Evolutionary conservation across 2,329 filamentous ascomycete species (phyloP).

Genomic region (Pseudogymnoascus sp.): DNA sequence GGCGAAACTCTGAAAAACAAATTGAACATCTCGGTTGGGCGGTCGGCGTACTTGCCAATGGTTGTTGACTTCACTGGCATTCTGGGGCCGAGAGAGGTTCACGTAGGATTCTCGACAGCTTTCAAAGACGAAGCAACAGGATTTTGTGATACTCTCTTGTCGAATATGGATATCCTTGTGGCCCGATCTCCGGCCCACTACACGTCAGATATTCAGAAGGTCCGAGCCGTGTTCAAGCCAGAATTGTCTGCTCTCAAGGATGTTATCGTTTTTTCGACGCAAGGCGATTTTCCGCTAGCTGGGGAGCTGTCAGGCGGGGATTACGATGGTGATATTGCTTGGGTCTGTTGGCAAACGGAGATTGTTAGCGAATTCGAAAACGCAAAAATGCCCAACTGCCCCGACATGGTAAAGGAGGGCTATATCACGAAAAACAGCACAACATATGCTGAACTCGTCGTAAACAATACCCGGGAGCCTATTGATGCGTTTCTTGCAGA

Average conservation of each 20-base stretch:
- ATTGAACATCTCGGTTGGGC: constrained; percentile 52
- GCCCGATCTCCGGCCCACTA: constrained; percentile 63
- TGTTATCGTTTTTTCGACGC: constrained; percentile 67
- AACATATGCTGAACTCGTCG: constrained; percentile 27
- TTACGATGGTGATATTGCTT: constrained; percentile 73
- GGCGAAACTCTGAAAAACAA: constrained; percentile 38
- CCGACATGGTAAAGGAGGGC: constrained; percentile 40
- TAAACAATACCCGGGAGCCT: constrained; percentile 10
- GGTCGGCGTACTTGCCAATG: constrained; percentile 58
- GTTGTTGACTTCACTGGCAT: constrained; percentile 57
- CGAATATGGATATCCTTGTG: constrained; percentile 56
- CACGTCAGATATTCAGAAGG: constrained; percentile 64
- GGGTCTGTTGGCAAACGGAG: constrained; percentile 64
- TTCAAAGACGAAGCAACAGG: constrained; percentile 48
- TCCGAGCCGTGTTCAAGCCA: constrained; percentile 49
- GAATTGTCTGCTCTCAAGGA: constrained; percentile 64
- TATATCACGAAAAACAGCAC: constrained; percentile 43
- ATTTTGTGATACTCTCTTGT: constrained; percentile 46
- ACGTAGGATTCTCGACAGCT: constrained; percentile 56
- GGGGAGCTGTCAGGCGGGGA: constrained; percentile 70
- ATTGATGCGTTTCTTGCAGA: constrained; percentile 40
- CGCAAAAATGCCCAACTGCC: constrained; percentile 39
- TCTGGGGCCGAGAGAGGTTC: constrained; percentile 58
- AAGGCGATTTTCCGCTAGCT: constrained; percentile 56
- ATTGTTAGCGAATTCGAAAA: constrained; percentile 63